Conservation (phyloP, 1,139 yeast species). For the Suhomyces yuchorum region DNA sequence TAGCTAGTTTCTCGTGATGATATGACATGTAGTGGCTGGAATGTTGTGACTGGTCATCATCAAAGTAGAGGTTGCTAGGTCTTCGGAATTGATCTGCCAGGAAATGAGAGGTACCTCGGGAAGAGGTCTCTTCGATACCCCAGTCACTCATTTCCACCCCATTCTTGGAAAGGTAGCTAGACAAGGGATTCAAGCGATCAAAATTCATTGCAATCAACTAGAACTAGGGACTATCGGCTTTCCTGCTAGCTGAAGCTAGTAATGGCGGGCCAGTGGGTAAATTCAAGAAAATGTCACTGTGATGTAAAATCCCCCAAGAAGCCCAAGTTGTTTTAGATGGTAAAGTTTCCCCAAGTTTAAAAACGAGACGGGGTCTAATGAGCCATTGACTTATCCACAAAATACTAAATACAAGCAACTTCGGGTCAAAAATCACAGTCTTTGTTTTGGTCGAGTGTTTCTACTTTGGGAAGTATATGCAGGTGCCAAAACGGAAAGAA, state of each 20-base stretch:
- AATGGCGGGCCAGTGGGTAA: neutral
- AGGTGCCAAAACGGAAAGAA: conserved; percentile 2
- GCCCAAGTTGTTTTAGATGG: neutral
- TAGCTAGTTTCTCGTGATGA: conserved; percentile 15
- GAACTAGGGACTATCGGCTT: no score
- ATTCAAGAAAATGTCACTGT: neutral
- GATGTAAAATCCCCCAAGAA: neutral
- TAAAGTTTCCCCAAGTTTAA: neutral
- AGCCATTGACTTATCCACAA: neutral
- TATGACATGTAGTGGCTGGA: conserved; percentile 16
- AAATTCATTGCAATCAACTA: conserved; percentile 29
- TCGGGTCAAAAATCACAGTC: conserved; percentile 9
- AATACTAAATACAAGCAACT: neutral
- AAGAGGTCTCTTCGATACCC: conserved; percentile 40
- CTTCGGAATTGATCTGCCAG: conserved; percentile 13
- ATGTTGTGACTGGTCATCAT: conserved; percentile 4
- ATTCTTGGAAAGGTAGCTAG: conserved; percentile 23
- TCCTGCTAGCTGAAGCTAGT: neutral
- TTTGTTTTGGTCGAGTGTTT: conserved; percentile 10
- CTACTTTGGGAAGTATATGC: conserved; percentile 8
- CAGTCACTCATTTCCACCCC: conserved; percentile 38
- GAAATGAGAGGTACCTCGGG: conserved; percentile 3
- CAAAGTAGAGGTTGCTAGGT: conserved; percentile 19
- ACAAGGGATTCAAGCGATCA: conserved; percentile 34
- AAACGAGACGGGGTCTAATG: neutral